A percentile compares a stretch with the other conserved stretches of the same genome.
phyloP scores from a whole-genome alignment of 331 rosid species.

The Rosa hybrid region DNA sequence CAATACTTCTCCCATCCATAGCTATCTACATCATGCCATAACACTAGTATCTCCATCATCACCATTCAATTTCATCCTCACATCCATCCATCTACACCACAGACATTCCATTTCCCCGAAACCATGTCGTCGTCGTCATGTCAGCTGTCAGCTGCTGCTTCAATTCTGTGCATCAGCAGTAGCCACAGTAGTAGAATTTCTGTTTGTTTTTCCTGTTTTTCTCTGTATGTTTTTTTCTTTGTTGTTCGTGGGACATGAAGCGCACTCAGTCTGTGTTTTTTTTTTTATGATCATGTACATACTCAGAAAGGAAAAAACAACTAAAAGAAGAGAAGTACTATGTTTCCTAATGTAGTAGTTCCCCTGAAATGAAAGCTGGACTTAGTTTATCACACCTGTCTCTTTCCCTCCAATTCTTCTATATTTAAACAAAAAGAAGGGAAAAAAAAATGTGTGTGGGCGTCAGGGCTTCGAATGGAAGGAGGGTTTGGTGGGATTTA shows the following conservation, averaged over 20 bases:
- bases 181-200: constrained; percentile 5
- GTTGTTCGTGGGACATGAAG: constrained; percentile 33
- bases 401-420: neutral
- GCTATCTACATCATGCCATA: neutral
- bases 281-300: constrained; percentile 46
- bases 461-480: neutral
- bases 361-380: constrained; percentile 24
- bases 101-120: neutral
- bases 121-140: neutral
- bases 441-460: neutral
- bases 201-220: neutral
- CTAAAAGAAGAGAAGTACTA: constrained; percentile 11
- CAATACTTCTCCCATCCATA: neutral
- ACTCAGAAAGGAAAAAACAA: constrained; percentile 30
- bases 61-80: neutral
- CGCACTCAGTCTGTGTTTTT: constrained; percentile 24
- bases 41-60: neutral
- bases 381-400: neutral
- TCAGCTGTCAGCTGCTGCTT: constrained; percentile 3
- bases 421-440: neutral
- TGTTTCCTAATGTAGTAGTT: constrained; percentile 21
- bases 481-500: neutral
- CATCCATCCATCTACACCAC: neutral
- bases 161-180: constrained; percentile 8
- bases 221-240: constrained; percentile 10